phyloP scores from a whole-genome alignment of 2,329 filamentous ascomycete species.

The Ophiostoma sp. region DNA sequence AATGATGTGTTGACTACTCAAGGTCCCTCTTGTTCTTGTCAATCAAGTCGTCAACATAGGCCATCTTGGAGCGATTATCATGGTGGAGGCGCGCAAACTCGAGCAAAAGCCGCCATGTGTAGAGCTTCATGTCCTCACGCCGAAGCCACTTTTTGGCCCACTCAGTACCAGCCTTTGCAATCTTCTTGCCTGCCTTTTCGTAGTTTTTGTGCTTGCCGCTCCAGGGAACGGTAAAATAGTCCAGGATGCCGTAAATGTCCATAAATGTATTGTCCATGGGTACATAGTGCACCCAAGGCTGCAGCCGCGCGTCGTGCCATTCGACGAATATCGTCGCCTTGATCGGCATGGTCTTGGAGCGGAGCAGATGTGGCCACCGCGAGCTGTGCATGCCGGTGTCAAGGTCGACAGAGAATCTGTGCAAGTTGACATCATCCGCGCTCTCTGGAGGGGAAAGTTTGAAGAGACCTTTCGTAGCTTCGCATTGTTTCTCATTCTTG shows the following conservation, averaged over 20 bases:
- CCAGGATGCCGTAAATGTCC: slow-evolving; percentile 64
- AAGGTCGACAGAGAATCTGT: slow-evolving; percentile 68
- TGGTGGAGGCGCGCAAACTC: slow-evolving; percentile 57
- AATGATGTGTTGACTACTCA: no score
- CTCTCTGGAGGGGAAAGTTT: no score
- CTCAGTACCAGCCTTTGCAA: slow-evolving; percentile 59
- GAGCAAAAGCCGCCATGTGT: slow-evolving; percentile 61
- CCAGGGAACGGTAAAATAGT: slow-evolving; percentile 57
- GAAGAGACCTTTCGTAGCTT: no score
- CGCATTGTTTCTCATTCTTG: no score
- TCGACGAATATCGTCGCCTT: slow-evolving; percentile 72
- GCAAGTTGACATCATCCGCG: slow-evolving; percentile 42
- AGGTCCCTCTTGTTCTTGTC: no score
- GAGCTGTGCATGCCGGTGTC: slow-evolving; percentile 67
- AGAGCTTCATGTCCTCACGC: slow-evolving; percentile 66
- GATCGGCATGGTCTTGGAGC: slow-evolving; percentile 63
- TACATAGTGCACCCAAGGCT: slow-evolving; percentile 71
- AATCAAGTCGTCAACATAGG: slow-evolving; percentile 38
- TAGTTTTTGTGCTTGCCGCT: slow-evolving; percentile 38
- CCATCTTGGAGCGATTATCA: slow-evolving; percentile 46
- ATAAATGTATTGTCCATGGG: slow-evolving; percentile 68
- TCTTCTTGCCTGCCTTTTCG: slow-evolving; percentile 57
- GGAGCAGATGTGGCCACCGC: slow-evolving; percentile 62
- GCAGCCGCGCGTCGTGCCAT: slow-evolving; percentile 70
- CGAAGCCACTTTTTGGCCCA: slow-evolving; percentile 65